Percentiles rank a stretch among this genome's conserved stretches.
These are phyloP conservation scores for Exserohilum turcica DNA, from an alignment of 2,329 filamentous ascomycete genomes.

Conservation along the genomic window DNA sequence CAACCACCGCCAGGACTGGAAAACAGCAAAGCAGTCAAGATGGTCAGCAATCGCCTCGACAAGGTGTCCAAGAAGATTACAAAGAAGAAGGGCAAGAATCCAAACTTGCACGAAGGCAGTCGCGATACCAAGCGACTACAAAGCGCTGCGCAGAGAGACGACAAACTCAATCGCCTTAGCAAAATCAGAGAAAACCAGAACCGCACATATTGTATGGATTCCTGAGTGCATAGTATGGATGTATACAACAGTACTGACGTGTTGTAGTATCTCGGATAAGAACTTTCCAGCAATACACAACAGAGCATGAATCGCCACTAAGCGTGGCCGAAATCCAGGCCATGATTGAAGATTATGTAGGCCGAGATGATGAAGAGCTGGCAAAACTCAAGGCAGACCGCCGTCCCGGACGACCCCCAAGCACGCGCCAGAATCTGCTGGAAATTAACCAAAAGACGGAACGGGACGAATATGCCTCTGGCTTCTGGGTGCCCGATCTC, in stretches of 20 bases:
- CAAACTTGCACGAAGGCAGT: slow-evolving; percentile 83
- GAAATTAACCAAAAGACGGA: slow-evolving; percentile 72
- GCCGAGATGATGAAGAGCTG: slow-evolving; percentile 74
- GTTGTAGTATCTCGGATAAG: slow-evolving; percentile 66
- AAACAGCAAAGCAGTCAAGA: slow-evolving; percentile 20
- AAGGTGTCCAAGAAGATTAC: slow-evolving; percentile 89
- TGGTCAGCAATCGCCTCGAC: slow-evolving; percentile 64
- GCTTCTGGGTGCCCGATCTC: slow-evolving; percentile 87
- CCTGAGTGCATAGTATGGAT: not conserved
- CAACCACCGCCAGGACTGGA: slow-evolving; percentile 10
- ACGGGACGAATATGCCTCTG: slow-evolving; percentile 78
- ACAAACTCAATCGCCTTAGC: slow-evolving; percentile 76
- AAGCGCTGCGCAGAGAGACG: slow-evolving; percentile 78
- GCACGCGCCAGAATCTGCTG: slow-evolving; percentile 75
- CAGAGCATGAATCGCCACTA: slow-evolving; percentile 55
- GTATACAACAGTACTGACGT: slow-evolving; percentile 2
- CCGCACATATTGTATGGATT: slow-evolving; percentile 67
- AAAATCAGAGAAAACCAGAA: slow-evolving; percentile 74
- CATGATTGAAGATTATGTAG: slow-evolving; percentile 54
- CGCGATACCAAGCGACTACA: slow-evolving; percentile 82
- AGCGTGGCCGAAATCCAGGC: slow-evolving; percentile 62
- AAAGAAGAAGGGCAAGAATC: slow-evolving; percentile 80
- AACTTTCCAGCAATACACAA: slow-evolving; percentile 73
- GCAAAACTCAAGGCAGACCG: slow-evolving; percentile 68
- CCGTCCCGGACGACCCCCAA: slow-evolving; percentile 78